A percentile compares a stretch with the other conserved stretches of the same genome.
phyloP scores from a whole-genome alignment of 2,329 filamentous ascomycete genomes.

The Lasiodiplodia sp. region DNA sequence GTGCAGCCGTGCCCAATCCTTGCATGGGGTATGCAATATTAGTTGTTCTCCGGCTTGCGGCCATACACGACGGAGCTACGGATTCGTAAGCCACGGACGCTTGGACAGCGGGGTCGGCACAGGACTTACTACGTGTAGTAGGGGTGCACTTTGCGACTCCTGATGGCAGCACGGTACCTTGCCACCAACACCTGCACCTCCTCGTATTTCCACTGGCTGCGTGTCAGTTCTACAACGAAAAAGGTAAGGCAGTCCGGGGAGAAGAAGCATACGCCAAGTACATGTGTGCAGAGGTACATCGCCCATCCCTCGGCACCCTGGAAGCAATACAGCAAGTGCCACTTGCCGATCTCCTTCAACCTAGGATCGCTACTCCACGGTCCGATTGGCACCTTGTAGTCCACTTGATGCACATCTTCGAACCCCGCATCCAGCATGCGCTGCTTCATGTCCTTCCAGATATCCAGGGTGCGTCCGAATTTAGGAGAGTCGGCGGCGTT shows the following conservation, averaged over 20 bases:
- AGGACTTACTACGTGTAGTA: slow-evolving; percentile 26
- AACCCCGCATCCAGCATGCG: slow-evolving; percentile 63
- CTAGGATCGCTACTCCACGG: slow-evolving; percentile 45
- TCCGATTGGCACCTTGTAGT: slow-evolving; percentile 46
- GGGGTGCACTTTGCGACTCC: slow-evolving; percentile 19
- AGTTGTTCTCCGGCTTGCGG: slow-evolving; percentile 18
- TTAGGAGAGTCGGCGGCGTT: slow-evolving; percentile 38
- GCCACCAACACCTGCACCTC: slow-evolving; percentile 28
- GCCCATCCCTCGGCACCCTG: slow-evolving; percentile 34
- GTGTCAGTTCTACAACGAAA: background rate
- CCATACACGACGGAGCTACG: slow-evolving; percentile 25
- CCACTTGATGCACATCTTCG: slow-evolving; percentile 56
- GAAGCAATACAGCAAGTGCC: slow-evolving; percentile 39
- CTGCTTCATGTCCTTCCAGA: slow-evolving; percentile 45
- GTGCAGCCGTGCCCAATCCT: background rate
- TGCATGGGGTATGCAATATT: too few species aligned
- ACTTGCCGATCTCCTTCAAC: slow-evolving; percentile 59
- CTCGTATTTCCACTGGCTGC: slow-evolving; percentile 23
- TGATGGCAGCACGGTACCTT: slow-evolving; percentile 19
- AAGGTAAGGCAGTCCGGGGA: background rate
- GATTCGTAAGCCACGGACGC: background rate
- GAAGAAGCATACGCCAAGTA: slow-evolving; percentile 14
- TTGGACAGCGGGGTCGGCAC: background rate
- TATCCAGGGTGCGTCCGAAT: slow-evolving; percentile 45
- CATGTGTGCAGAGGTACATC: slow-evolving; percentile 24